Evolutionary conservation across 75 land plant genomes (phyloP), one percentile per base, ranked within the genome.

Genomic region (Selaginella moellendorffii): DNA sequence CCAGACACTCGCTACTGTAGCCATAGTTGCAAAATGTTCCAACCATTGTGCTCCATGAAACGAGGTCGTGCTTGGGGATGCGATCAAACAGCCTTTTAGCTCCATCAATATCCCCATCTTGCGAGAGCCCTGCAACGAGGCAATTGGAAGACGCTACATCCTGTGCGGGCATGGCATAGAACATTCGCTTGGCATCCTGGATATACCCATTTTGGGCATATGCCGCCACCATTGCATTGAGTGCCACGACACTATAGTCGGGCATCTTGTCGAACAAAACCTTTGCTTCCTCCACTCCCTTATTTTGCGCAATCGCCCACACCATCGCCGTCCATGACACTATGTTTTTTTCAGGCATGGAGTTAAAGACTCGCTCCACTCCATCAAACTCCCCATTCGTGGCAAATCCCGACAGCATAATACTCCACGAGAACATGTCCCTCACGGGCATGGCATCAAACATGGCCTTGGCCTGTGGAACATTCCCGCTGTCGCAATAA

Each of bases 1-100:
- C 52, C 18, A 78, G 36, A 24, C 71, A 76, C 52, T 65, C 72
- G 42, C 14, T 2, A 9, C 30, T 28, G 10, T 54, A 22, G 8
- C 80, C 80, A 66, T 78, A 42, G 61, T 63, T 27, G 22, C 71
- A 72, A 65, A 56, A 79, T 8, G 71, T 77, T 17, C 72, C 22
- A 51, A 75, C 69, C 63, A 79, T 63, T 1, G 77, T 53, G 53
- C 65, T 79, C 81, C 81, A 79, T 19, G 74, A 54, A 28, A 75
- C 68, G 30, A 79, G 42, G 62, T 65, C 63, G 12, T 27, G 63
- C 23, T 29, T 63, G 24, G 63, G 71, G 68, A 75, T 65, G n/a
- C 42, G 9, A 30, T 52, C 58, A 63, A 72, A 75, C 1, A 67
- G 28, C 28, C 62, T 27, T 18, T 63, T 72, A 54, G 84, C 78